Conservation (phyloP, 805 yeast genomes). For the Tetrapisispora pingtungensis region DNA sequence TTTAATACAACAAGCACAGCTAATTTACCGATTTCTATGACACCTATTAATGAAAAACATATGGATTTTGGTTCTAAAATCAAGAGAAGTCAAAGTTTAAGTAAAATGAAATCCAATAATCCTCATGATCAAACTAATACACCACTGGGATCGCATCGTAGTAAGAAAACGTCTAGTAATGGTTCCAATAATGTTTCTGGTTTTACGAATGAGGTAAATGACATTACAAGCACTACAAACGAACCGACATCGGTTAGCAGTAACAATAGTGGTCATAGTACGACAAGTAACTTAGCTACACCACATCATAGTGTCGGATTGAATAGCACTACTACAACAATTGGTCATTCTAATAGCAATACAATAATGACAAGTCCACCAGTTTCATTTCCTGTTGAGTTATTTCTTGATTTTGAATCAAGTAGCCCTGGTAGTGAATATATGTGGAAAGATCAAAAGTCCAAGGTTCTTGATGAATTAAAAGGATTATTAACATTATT, state of each 20-base stretch:
- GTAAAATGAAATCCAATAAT: constrained; percentile 7
- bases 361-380: constrained; percentile 22
- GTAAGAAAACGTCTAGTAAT: neutral
- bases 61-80: constrained; percentile 19
- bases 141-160: neutral
- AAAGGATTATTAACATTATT: constrained; percentile 20
- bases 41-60: constrained; percentile 62
- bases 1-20: constrained; percentile 43
- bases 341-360: neutral
- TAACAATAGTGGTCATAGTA: neutral
- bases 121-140: neutral
- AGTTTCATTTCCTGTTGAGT: constrained; percentile 16
- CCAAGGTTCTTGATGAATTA: constrained; percentile 24
- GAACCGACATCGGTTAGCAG: no score
- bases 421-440: constrained; percentile 4
- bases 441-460: constrained; percentile 20
- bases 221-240: no score
- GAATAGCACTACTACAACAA: neutral
- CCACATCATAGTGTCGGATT: neutral
- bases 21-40: constrained; percentile 56
- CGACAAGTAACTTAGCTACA: neutral
- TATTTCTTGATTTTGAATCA: constrained; percentile 22
- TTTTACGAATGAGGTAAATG: no score
- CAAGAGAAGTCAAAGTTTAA: constrained; percentile 18
- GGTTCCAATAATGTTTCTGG: neutral